Conservation (phyloP, 306 rosid species). For the Cicer cuneatum region DNA sequence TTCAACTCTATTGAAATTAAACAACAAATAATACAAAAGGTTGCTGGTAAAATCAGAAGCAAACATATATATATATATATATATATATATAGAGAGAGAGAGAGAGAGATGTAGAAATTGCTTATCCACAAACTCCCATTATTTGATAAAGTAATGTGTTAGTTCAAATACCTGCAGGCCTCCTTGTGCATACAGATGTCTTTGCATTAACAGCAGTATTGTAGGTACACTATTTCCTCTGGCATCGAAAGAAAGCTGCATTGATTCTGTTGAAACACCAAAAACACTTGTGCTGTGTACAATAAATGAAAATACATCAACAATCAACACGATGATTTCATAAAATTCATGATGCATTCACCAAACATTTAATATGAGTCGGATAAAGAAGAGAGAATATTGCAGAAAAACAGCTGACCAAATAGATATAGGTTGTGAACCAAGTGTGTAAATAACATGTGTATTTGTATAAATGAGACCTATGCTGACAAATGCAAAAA, state of each 20-base stretch:
- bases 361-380: slow-evolving; percentile 8
- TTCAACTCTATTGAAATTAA: slow-evolving; percentile 40
- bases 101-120: background rate
- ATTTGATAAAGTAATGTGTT: slow-evolving; percentile 12
- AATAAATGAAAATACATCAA: slow-evolving; percentile 49
- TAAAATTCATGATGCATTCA: slow-evolving; percentile 23
- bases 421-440: slow-evolving; percentile 3
- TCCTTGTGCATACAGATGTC: slow-evolving; percentile 81
- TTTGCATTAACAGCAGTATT: slow-evolving; percentile 89
- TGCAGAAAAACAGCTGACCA: slow-evolving; percentile 9
- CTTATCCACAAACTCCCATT: background rate
- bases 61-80: background rate
- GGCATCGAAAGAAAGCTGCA: slow-evolving; percentile 98
- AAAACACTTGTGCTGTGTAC: slow-evolving; percentile 82
- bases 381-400: slow-evolving; percentile 21
- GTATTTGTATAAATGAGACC: slow-evolving; percentile 18
- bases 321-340: slow-evolving; percentile 38
- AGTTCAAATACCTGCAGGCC: slow-evolving; percentile 78
- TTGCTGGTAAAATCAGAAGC: slow-evolving; percentile 16
- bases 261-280: slow-evolving; percentile 97
- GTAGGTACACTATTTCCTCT: slow-evolving; percentile 98
- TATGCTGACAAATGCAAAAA: background rate
- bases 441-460: background rate
- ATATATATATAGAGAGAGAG: too few relatives aligned
- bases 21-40: slow-evolving; percentile 38